Evolutionary conservation across 768 basidiomycete genomes (phyloP).

Genomic region (Lentinula raphanica): DNA sequence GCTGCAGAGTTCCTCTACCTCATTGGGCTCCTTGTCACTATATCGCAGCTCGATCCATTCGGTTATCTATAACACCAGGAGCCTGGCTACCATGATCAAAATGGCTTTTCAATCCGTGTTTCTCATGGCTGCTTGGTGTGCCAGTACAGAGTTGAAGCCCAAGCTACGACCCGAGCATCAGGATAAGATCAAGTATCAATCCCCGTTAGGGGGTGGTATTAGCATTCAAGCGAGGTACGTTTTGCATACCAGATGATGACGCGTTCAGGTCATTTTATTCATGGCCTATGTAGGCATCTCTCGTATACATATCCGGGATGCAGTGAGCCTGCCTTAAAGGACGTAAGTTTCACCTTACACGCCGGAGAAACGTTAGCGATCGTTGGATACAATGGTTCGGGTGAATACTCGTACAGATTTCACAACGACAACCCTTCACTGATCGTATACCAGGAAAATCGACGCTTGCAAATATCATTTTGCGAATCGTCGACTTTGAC

Average conservation of each 20-base stretch:
- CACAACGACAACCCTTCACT: background rate
- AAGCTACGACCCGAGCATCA: slow-evolving; percentile 58
- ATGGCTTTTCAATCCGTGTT: slow-evolving; percentile 86
- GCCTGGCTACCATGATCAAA: slow-evolving; percentile 55
- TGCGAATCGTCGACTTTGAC: slow-evolving; percentile 76
- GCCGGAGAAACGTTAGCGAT: slow-evolving; percentile 81
- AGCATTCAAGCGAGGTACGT: slow-evolving; percentile 65
- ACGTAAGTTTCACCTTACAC: slow-evolving; percentile 65
- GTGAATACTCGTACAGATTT: slow-evolving; percentile 19
- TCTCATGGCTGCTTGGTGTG: slow-evolving; percentile 81
- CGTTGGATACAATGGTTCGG: slow-evolving; percentile 82
- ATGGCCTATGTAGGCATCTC: slow-evolving; percentile 37
- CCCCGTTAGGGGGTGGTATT: slow-evolving; percentile 52
- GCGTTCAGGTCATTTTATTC: slow-evolving; percentile 9
- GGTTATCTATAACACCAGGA: slow-evolving; percentile 59
- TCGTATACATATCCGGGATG: slow-evolving; percentile 80
- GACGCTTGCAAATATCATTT: slow-evolving; percentile 75
- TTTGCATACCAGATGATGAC: background rate
- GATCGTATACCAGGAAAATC: slow-evolving; percentile 61
- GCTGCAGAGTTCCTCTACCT: slow-evolving; percentile 65
- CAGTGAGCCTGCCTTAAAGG: slow-evolving; percentile 57
- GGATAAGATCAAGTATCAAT: slow-evolving; percentile 43
- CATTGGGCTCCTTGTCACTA: slow-evolving; percentile 75
- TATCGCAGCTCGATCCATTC: slow-evolving; percentile 77
- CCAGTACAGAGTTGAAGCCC: slow-evolving; percentile 67